Evolutionary conservation across 345 rosid species (phyloP).

Genomic region (Lepidium didymum): DNA sequence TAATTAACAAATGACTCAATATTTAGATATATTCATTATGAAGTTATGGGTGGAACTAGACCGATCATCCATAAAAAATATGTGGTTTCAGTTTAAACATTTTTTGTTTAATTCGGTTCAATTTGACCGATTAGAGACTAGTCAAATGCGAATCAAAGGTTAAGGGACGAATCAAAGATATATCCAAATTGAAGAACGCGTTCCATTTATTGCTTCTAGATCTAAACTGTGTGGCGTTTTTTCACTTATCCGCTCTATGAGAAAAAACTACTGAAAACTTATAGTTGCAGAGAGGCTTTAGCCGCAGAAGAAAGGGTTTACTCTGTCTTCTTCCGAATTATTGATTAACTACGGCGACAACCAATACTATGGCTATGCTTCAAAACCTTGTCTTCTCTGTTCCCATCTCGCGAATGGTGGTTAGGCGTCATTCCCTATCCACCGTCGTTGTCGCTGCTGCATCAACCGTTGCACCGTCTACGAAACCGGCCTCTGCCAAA

Average conservation of each 20-base stretch:
- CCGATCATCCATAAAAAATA: too few relatives aligned
- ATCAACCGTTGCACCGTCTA: slow-evolving; percentile 23
- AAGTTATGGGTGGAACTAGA: too few relatives aligned
- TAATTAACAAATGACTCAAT: too few relatives aligned
- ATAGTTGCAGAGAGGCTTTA: slow-evolving; percentile 30
- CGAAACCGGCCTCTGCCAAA: slow-evolving; percentile 25
- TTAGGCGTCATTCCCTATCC: slow-evolving; percentile 33
- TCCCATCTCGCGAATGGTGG: slow-evolving; percentile 46
- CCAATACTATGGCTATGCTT: slow-evolving; percentile 51
- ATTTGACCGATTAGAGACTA: not conserved
- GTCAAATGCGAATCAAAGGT: not conserved
- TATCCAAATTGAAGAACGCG: not conserved
- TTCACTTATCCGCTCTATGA: slow-evolving; percentile 19
- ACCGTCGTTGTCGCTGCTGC: slow-evolving; percentile 22
- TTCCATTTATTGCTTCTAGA: not conserved
- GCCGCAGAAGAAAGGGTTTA: slow-evolving; percentile 29
- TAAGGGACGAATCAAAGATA: not conserved
- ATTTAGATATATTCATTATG: too few relatives aligned
- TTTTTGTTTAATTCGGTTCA: not conserved
- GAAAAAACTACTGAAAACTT: not conserved
- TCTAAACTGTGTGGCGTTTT: slow-evolving; percentile 7
- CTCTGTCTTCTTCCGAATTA: not conserved
- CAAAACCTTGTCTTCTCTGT: slow-evolving; percentile 46
- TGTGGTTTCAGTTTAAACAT: not conserved
- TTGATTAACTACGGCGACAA: slow-evolving; percentile 31